phyloP scores from a whole-genome alignment of 2,329 filamentous ascomycete genomes.

The Exophiala sp. region DNA sequence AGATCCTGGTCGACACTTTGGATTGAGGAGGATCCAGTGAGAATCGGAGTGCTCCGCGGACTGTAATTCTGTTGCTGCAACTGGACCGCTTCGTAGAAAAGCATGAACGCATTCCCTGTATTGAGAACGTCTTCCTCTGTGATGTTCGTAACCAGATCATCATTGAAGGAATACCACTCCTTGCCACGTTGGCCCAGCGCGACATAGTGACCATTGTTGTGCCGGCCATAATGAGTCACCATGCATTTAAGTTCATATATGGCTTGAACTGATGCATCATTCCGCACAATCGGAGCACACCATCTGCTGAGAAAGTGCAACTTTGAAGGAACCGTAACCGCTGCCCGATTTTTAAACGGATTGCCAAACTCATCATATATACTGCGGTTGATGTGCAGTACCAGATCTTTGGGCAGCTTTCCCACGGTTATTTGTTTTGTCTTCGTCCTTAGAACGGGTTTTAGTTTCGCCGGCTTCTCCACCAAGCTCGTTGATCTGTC shows the following conservation, averaged over 20 bases:
- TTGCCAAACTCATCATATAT: constrained; percentile 76
- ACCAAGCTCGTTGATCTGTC: constrained; percentile 34
- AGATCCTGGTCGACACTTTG: not conserved
- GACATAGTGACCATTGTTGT: constrained; percentile 94
- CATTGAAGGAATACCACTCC: constrained; percentile 83
- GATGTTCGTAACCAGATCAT: constrained; percentile 72
- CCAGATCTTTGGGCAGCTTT: constrained; percentile 71
- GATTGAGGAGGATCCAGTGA: not conserved
- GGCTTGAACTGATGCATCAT: constrained; percentile 34
- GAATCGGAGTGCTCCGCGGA: not conserved
- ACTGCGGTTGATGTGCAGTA: constrained; percentile 84
- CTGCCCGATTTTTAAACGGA: constrained; percentile 76
- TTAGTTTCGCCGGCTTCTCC: constrained; percentile 31
- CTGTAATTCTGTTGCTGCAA: not conserved
- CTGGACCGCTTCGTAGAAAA: constrained; percentile 72
- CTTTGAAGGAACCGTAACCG: constrained; percentile 66
- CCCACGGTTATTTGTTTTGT: constrained; percentile 84
- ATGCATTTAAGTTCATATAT: constrained; percentile 75
- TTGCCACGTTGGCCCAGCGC: constrained; percentile 63
- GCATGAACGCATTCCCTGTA: constrained; percentile 86
- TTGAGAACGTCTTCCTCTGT: constrained; percentile 66
- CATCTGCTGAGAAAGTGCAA: constrained; percentile 65
- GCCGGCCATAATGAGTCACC: constrained; percentile 80
- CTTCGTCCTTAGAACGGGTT: constrained; percentile 72
- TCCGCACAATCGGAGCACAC: constrained; percentile 49